These are phyloP conservation scores for Rhinocladiella mackenziei DNA, from an alignment of 2,329 filamentous ascomycete species.

Conservation along the genomic window DNA sequence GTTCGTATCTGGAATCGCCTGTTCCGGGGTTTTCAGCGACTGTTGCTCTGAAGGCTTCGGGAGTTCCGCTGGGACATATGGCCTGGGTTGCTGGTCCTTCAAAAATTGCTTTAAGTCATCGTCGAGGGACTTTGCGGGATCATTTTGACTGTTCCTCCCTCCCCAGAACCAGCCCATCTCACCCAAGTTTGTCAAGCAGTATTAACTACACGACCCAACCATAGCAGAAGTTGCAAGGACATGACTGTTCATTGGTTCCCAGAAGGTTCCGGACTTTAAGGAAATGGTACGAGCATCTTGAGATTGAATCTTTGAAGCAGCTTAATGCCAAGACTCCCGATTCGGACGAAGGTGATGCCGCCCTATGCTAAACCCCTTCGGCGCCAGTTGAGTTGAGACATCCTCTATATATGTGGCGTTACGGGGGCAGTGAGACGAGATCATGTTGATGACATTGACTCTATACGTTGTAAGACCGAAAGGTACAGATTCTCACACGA, in stretches of 20 bases:
- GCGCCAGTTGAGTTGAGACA: too few relatives aligned
- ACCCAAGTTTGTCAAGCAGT: conserved; percentile 1
- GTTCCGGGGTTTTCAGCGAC: conserved; percentile 25
- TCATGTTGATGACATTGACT: too few relatives aligned
- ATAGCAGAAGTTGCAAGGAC: not conserved
- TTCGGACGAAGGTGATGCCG: not conserved
- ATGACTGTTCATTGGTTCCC: too few relatives aligned
- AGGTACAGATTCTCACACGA: too few relatives aligned
- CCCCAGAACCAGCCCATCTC: conserved; percentile 64
- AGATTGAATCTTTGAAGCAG: not conserved
- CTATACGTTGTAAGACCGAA: too few relatives aligned
- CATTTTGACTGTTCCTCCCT: conserved; percentile 48
- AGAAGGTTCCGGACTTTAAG: not conserved
- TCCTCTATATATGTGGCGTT: too few relatives aligned
- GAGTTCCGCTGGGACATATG: conserved; percentile 50
- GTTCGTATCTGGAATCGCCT: conserved; percentile 29
- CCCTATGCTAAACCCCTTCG: not conserved
- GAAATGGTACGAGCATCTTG: not conserved
- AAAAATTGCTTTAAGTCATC: conserved; percentile 80
- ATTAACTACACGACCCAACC: not conserved
- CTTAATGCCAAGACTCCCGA: not conserved
- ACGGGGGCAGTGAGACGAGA: too few relatives aligned
- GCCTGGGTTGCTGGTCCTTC: conserved; percentile 72
- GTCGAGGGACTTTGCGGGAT: conserved; percentile 72
- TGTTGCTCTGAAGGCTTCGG: conserved; percentile 19